Percentiles rank a stretch among this genome's conserved stretches.
phyloP scores from a whole-genome alignment of 2,329 filamentous ascomycete genomes.

The Cladophialophora exuberans region DNA sequence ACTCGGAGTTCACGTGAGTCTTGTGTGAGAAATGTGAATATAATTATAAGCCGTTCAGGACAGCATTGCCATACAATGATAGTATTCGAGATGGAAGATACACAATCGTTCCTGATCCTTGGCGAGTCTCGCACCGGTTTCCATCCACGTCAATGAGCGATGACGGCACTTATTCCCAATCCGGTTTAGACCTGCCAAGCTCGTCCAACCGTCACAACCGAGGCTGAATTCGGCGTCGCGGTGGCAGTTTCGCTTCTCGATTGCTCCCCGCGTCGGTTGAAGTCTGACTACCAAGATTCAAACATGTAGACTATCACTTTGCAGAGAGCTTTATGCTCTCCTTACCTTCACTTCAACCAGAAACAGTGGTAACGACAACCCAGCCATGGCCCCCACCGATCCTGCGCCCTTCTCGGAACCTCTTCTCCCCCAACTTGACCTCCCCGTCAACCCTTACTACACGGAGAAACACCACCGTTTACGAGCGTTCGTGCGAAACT shows the following conservation, averaged over 20 bases:
- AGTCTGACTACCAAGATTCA: background rate
- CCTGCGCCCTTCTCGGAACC: slow-evolving; percentile 72
- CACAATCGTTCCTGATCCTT: no score
- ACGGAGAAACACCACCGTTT: slow-evolving; percentile 66
- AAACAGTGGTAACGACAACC: background rate
- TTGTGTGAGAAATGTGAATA: no score
- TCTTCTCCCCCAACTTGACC: slow-evolving; percentile 69
- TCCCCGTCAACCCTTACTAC: slow-evolving; percentile 70
- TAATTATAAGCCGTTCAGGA: no score
- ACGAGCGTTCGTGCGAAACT: slow-evolving; percentile 69
- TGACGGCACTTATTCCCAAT: background rate
- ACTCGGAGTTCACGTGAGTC: background rate
- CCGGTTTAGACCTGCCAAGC: background rate
- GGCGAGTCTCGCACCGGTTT: no score
- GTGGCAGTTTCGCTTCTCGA: background rate
- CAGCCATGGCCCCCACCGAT: slow-evolving; percentile 20
- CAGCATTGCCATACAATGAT: no score
- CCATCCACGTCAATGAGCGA: background rate
- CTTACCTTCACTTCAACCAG: no score
- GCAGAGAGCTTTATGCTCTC: background rate
- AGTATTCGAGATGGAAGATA: no score
- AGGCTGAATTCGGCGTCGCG: slow-evolving; percentile 9
- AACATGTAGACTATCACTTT: slow-evolving; percentile 5
- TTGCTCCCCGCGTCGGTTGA: background rate
- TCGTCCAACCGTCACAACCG: background rate